phyloP scores from a whole-genome alignment of 179 eudicot genomes.

The Amaranthus tricolor region DNA sequence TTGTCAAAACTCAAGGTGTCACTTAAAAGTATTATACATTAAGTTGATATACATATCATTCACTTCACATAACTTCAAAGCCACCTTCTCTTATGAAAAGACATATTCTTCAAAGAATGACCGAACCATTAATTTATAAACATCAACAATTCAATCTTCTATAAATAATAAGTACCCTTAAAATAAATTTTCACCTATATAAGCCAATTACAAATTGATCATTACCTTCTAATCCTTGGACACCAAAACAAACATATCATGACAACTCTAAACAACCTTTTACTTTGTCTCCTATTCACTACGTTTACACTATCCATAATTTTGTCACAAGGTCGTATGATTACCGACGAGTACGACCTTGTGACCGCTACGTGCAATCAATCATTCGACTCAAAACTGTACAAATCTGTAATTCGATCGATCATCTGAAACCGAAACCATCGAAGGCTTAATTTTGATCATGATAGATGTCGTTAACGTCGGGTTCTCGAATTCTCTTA shows the following conservation, averaged over 20 bases:
- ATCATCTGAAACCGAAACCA: conserved; percentile 25
- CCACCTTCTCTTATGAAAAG: too few species aligned
- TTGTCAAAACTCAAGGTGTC: too few species aligned
- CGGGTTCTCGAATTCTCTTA: conserved; percentile 28
- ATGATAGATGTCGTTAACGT: conserved; percentile 39
- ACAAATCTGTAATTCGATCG: conserved; percentile 35
- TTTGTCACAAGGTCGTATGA: not conserved
- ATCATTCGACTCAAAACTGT: conserved; percentile 35
- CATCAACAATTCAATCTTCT: too few species aligned
- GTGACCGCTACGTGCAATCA: conserved; percentile 26
- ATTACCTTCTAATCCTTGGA: too few species aligned
- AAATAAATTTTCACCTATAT: too few species aligned
- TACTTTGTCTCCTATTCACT: conserved; percentile 6
- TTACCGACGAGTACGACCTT: conserved; percentile 26
- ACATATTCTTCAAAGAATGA: too few species aligned
- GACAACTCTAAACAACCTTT: not conserved
- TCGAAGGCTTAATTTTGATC: conserved; percentile 27
- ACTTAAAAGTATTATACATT: too few species aligned
- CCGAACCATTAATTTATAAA: too few species aligned
- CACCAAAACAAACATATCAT: not conserved
- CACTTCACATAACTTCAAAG: too few species aligned
- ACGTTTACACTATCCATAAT: not conserved
- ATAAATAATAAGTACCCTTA: too few species aligned
- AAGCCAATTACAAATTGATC: too few species aligned
- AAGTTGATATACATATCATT: too few species aligned